Base-by-base conservation (phyloP, 768 basidiomycete species). In the Kockovaella imperatae region DNA sequence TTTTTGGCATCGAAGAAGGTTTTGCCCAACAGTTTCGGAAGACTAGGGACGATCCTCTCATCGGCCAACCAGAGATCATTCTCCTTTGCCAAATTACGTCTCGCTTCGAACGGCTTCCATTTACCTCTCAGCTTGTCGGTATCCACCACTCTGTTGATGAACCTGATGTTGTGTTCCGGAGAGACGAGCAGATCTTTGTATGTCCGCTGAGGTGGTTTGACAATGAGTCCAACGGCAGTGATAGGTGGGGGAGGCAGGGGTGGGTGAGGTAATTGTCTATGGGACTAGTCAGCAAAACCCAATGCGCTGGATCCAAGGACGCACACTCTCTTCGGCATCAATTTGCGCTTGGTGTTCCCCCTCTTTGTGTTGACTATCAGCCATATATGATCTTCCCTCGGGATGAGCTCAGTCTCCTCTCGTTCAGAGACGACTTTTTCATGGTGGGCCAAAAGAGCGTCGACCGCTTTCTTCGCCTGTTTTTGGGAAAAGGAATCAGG, bases 1-100 rank as follows among this genome's bases (percentile, higher is more conserved):
- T 96, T 97, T 74, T 97, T 97, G 1, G 90, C 87, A 25, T 86
- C 79, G 60, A 96, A 89, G 79, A 87, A 97, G 60, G 83, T 84
- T 43, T 80, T 82, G 5, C 95, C 95, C 2, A 97, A 76, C 39
- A 96, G 73, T 52, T 80, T 80, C 1, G 93, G 93, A 47, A 97
- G 78, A 45, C 88, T 72, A n/a, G 85, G 84, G 30, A 93, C 75
- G 35, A 99, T 77, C 24, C 89, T 77, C 53, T 95, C 88, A 72
- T 99, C 95, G 14, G 88, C 89, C 42, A 97, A 77, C 74, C 96
- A 99, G 56, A 97, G 66, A 6, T 82, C 91, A 56, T 93, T 85
- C 68, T 95, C 89, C 67, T 84, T 84, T 57, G 91, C 73, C 29
- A 97, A 72, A 66, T 84, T 74, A 36, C 95, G 75, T 36, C 90